Base-by-base conservation (phyloP, 2,329 filamentous ascomycete species). In the Cordyceps militaris region DNA sequence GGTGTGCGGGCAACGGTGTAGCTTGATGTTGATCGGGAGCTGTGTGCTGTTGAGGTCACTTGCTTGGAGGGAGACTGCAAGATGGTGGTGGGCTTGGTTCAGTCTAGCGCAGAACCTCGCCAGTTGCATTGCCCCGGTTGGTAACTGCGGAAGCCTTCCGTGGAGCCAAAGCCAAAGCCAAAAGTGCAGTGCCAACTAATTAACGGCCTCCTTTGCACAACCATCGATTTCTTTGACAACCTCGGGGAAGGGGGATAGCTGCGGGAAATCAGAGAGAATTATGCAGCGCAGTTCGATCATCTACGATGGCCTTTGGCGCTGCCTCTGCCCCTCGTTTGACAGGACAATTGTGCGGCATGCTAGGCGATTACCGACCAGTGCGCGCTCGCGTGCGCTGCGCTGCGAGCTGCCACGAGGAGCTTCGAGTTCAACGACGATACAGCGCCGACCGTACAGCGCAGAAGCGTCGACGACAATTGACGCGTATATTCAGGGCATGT, bases 221-320 rank as follows among this genome's bases (percentile, higher is more conserved):
- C 2, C 21, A n/a, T 19, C 8, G n/a, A 1, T 14, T 26, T 54
- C 3, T 26, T 34, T 11, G 30, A 54, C 51, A 36, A 30, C 30
- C 8, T 30, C 16, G 23, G 30, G 21, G 21, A 16, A 40, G 21
- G 38, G 14, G 26, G 19, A 34, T 1, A 7, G 14, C 42, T 9
- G 47, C 36, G n/a, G 38, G n/a, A 10, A 44, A 21, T 42, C 43
- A 13, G 8, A 19, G 38, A 23, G 24, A 38, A 51, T n/a, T 3
- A 73, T 73, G 70, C 67, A 66, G 60, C 64, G 65, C 44, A 63
- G 61, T 42, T 59, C 59, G 61, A 63, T 79, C 52, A 67, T 74
- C 2, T 66, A 77, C 36, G 84, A 87, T 67, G 82, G 83, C 60
- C 75, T 88, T 47, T 86, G 83, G 82, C 80, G 80, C 66, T 85